Conservation (phyloP, 257 asterid genomes). For the Plantago elongata region DNA sequence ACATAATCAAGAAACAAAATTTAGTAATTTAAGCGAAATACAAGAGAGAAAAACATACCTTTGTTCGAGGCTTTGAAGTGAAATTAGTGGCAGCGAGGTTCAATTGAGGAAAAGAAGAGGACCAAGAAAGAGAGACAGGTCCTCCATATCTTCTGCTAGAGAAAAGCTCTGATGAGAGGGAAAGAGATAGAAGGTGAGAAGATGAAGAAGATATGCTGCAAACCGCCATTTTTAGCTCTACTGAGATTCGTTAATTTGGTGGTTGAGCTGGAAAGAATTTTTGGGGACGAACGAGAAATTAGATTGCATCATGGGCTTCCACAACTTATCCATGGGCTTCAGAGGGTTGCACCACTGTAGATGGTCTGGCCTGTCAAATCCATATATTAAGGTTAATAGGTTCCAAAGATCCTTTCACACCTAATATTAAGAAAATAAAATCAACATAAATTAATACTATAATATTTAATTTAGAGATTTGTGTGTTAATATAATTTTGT, state of each 20-base stretch:
- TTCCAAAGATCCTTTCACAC: no score
- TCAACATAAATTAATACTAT: no score
- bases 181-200: conserved; percentile 27
- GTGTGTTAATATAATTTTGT: no score
- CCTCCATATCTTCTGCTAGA: conserved; percentile 21
- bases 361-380: no score
- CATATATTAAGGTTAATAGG: no score
- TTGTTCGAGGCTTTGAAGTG: conserved; percentile 20
- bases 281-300: no score
- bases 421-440: no score
- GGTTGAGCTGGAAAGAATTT: no score
- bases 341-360: no score
- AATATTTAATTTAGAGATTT: no score
- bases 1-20: not conserved
- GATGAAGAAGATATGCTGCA: conserved; percentile 20
- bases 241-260: not conserved
- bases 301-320: no score
- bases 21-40: not conserved
- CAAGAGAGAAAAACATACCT: conserved; percentile 33
- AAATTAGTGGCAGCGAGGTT: conserved; percentile 27
- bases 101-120: conserved; percentile 59
- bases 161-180: conserved; percentile 43
- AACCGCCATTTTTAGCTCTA: conserved; percentile 31
- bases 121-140: conserved; percentile 53
- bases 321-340: no score